Evolutionary conservation across 2,329 filamentous ascomycete genomes (phyloP).

Genomic region (Phialophora verrucosa): DNA sequence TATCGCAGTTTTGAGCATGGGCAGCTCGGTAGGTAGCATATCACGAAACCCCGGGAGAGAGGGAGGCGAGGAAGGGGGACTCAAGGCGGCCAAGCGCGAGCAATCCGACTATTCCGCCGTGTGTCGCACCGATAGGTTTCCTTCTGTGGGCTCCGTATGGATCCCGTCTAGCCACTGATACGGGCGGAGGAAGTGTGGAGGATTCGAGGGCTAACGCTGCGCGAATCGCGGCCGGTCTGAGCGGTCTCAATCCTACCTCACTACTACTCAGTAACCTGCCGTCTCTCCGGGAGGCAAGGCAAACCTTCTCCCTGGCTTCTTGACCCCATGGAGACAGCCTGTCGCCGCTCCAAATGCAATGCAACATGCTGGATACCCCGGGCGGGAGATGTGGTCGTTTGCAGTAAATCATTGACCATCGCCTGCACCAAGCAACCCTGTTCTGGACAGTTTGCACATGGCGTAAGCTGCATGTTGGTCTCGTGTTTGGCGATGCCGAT

Average conservation of each 20-base stretch:
- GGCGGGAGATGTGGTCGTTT: not conserved
- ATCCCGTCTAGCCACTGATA: constrained; percentile 14
- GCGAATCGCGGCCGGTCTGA: constrained; percentile 15
- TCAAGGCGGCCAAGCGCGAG: constrained; percentile 10
- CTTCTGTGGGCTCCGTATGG: constrained; percentile 8
- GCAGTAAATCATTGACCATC: not conserved
- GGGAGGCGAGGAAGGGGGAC: constrained; percentile 17
- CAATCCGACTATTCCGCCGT: constrained; percentile 30
- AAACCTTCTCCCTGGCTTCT: constrained; percentile 3
- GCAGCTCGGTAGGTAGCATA: constrained; percentile 12
- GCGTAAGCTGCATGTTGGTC: constrained; percentile 9
- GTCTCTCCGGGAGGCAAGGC: not conserved
- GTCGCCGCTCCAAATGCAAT: constrained; percentile 20
- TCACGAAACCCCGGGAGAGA: constrained; percentile 5
- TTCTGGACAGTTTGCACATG: not conserved
- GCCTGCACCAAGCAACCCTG: not conserved
- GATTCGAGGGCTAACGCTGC: constrained; percentile 4
- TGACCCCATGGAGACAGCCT: constrained; percentile 9
- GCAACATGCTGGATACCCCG: constrained; percentile 18
- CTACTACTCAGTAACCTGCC: constrained; percentile 19
- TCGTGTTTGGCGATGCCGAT: constrained; percentile 14
- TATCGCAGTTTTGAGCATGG: constrained; percentile 19
- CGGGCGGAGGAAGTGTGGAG: constrained; percentile 17
- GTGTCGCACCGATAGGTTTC: constrained; percentile 17
- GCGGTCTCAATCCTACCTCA: constrained; percentile 31